Evolutionary conservation across 1,284 basidiomycete genomes (phyloP).

Genomic region (Leccinum cinnamomeum): DNA sequence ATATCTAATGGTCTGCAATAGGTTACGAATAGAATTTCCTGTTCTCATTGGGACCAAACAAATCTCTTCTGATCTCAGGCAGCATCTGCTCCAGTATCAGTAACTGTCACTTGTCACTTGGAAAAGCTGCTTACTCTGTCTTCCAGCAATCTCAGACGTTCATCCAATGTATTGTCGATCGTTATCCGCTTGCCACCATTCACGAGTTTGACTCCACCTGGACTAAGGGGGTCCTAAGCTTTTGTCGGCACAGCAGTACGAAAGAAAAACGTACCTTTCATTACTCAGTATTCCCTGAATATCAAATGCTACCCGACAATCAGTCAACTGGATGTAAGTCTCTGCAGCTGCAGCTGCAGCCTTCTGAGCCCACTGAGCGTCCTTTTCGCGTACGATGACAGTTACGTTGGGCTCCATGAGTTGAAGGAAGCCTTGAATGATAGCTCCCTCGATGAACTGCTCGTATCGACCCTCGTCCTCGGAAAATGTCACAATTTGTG

Average conservation of each 20-base stretch:
- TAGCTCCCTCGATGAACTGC: conserved; percentile 74
- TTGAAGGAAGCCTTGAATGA: conserved; percentile 50
- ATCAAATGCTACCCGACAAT: conserved; percentile 60
- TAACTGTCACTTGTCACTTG: background rate
- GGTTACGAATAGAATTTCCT: conserved; percentile 77
- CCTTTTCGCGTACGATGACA: conserved; percentile 63
- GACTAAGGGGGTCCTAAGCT: conserved; percentile 36
- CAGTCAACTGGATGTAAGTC: conserved; percentile 76
- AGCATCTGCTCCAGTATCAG: conserved; percentile 67
- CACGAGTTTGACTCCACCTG: conserved; percentile 81
- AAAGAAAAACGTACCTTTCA: conserved; percentile 56
- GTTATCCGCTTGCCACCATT: conserved; percentile 77
- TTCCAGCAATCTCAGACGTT: conserved; percentile 83
- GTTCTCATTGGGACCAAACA: conserved; percentile 86
- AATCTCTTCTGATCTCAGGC: conserved; percentile 82
- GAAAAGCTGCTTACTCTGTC: conserved; percentile 63
- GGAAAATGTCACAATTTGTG: conserved; percentile 62
- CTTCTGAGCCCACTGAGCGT: conserved; percentile 53
- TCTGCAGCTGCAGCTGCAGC: conserved; percentile 64
- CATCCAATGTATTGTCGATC: conserved; percentile 90
- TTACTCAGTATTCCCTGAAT: conserved; percentile 71
- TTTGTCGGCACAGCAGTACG: conserved; percentile 1
- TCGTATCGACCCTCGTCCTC: conserved; percentile 59
- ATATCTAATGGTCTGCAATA: background rate
- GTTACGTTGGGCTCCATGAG: conserved; percentile 70